These are phyloP conservation scores for Rhizoctonia solani DNA, from an alignment of 1,284 basidiomycete species.

Conservation along the genomic window DNA sequence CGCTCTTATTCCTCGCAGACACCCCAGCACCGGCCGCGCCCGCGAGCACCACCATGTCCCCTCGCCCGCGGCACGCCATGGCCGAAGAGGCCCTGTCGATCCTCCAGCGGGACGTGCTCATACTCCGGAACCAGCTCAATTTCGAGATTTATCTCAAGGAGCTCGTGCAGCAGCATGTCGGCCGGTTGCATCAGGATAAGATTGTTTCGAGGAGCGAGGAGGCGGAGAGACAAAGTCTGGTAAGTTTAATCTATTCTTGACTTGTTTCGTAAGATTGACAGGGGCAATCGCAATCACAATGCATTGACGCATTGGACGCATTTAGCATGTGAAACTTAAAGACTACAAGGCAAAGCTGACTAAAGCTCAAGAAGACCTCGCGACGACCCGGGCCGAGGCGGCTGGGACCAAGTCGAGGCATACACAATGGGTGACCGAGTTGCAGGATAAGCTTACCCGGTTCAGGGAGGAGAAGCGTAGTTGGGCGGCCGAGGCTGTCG, in stretches of 20 bases:
- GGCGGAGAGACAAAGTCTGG: slow-evolving; percentile 77
- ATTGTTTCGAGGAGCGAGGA: slow-evolving; percentile 72
- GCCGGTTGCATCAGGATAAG: slow-evolving; percentile 72
- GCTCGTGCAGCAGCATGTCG: slow-evolving; percentile 77
- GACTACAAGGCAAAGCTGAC: slow-evolving; percentile 33
- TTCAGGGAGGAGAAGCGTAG: slow-evolving; percentile 38
- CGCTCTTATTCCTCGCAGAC: not conserved
- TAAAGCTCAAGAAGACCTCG: slow-evolving; percentile 36
- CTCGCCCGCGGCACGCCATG: slow-evolving; percentile 48
- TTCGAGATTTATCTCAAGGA: slow-evolving; percentile 79
- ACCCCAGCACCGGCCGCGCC: slow-evolving; percentile 51
- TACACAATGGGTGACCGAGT: slow-evolving; percentile 34
- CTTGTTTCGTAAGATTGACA: too few species aligned
- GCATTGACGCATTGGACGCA: too few species aligned
- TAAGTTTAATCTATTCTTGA: slow-evolving; percentile 47
- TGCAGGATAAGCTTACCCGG: slow-evolving; percentile 35
- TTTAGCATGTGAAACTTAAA: slow-evolving; percentile 38
- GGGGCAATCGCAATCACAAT: too few species aligned
- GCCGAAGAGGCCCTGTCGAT: slow-evolving; percentile 61
- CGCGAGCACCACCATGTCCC: slow-evolving; percentile 56
- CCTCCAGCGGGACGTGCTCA: slow-evolving; percentile 71
- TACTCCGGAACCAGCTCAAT: slow-evolving; percentile 76
- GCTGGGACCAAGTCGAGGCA: slow-evolving; percentile 31
- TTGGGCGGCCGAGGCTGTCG: slow-evolving; percentile 38
- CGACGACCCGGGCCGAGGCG: slow-evolving; percentile 29